A percentile compares a stretch with the other conserved stretches of the same genome.
Evolutionary conservation across 176 grass and related monocot species (phyloP).

Genomic region (Saccharum officinarum): DNA sequence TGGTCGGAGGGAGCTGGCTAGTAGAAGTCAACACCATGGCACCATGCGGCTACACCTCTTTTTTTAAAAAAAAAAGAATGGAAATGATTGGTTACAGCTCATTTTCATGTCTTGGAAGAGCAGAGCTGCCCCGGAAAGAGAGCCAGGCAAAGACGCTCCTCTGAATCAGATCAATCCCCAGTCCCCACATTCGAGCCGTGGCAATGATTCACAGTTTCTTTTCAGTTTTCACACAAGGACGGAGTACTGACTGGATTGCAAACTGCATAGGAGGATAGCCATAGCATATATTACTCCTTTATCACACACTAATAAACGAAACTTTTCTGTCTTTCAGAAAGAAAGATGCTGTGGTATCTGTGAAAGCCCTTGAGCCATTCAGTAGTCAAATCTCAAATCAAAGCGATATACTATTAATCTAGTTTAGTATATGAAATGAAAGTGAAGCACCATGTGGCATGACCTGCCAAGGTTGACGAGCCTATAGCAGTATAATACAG

Average conservation of each 20-base stretch:
- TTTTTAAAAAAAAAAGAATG: neutral
- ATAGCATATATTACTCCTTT: no score
- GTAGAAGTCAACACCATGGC: constrained; percentile 5
- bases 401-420: neutral
- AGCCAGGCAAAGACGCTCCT: constrained; percentile 32
- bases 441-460: neutral
- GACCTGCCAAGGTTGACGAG: neutral
- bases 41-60: neutral
- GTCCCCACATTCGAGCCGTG: constrained; percentile 11
- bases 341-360: neutral
- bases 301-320: no score
- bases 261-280: neutral
- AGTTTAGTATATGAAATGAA: neutral
- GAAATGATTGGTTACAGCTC: neutral
- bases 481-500: neutral
- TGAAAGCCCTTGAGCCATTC: neutral
- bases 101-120: neutral
- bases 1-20: neutral
- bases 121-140: constrained; percentile 31
- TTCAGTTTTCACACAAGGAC: neutral
- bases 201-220: constrained; percentile 23
- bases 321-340: neutral
- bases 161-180: neutral
- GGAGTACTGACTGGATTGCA: neutral
- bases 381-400: neutral